Conservation (phyloP, 192 early-diverging fungal genomes). For the Coemansia sp. region DNA sequence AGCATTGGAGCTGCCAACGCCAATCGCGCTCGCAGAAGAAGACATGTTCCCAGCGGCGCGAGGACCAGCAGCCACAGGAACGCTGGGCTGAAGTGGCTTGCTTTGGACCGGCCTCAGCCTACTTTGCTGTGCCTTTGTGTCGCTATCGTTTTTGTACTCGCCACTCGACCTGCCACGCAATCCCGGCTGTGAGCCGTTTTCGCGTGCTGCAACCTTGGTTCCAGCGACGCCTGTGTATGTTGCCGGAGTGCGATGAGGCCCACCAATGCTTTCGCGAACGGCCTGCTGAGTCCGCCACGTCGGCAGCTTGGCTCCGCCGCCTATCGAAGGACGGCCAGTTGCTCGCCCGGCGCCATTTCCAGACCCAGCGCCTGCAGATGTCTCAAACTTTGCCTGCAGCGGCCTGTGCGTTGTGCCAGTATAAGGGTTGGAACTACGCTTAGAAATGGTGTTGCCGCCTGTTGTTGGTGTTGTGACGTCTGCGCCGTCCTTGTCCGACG, state of each 20-base stretch:
- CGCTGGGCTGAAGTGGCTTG: constrained; percentile 17
- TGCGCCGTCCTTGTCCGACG: constrained; percentile 33
- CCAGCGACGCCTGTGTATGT: constrained; percentile 28
- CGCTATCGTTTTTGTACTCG: constrained; percentile 21
- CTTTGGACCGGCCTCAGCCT: constrained; percentile 22
- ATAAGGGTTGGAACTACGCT: constrained; percentile 12
- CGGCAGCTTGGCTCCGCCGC: constrained; percentile 29
- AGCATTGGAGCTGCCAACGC: constrained; percentile 42
- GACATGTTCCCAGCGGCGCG: constrained; percentile 24
- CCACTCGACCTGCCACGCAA: constrained; percentile 32
- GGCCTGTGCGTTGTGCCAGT: constrained; percentile 29
- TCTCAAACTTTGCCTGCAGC: constrained; percentile 49
- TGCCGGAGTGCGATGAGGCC: constrained; percentile 40
- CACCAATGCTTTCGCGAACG: constrained; percentile 30
- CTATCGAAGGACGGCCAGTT: constrained; percentile 20
- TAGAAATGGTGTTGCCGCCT: constrained; percentile 8
- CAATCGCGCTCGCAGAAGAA: constrained; percentile 51
- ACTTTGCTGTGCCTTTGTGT: constrained; percentile 15
- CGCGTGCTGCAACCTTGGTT: constrained; percentile 31
- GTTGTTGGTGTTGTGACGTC: constrained; percentile 14
- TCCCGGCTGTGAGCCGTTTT: constrained; percentile 19
- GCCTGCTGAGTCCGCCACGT: constrained; percentile 53
- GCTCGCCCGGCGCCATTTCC: constrained; percentile 21
- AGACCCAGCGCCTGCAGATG: constrained; percentile 9
- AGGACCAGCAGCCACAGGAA: constrained; percentile 5